Evolutionary conservation across 2,329 filamentous ascomycete genomes (phyloP).

Genomic region (Colletotrichum incanum): DNA sequence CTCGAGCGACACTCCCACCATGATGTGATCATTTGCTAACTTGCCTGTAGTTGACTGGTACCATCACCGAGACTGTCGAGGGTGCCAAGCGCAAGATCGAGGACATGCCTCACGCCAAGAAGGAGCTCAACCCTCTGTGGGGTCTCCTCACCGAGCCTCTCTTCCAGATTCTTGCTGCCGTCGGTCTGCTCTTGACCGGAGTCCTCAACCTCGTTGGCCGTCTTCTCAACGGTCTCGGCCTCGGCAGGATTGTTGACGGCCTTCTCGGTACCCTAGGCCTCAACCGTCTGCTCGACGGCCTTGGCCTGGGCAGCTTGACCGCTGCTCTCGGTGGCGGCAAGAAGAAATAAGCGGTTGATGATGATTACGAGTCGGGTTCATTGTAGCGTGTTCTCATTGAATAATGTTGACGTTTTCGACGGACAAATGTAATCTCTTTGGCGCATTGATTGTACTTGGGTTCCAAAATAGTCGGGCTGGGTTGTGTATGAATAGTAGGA

Average conservation of each 20-base stretch:
- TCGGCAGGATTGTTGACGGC: conserved; percentile 85
- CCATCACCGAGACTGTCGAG: conserved; percentile 87
- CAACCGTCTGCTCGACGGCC: conserved; percentile 80
- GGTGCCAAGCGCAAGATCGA: conserved; percentile 90
- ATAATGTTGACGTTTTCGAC: neutral
- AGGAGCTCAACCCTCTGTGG: conserved; percentile 94
- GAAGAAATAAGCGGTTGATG: conserved; percentile 47
- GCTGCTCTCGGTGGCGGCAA: conserved; percentile 58
- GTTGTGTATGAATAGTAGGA: conserved; percentile 35
- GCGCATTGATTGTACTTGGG: conserved; percentile 6
- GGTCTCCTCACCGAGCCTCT: conserved; percentile 85
- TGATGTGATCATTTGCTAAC: neutral
- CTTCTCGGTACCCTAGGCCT: conserved; percentile 84
- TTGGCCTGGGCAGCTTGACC: conserved; percentile 74
- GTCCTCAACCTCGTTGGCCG: conserved; percentile 89
- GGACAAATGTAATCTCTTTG: neutral
- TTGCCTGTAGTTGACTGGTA: conserved; percentile 76
- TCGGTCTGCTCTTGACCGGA: conserved; percentile 85
- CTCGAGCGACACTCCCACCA: neutral
- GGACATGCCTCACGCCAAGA: conserved; percentile 95
- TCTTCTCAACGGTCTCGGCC: conserved; percentile 84
- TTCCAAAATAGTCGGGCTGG: conserved; percentile 23
- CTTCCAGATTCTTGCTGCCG: conserved; percentile 92
- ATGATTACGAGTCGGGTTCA: neutral
- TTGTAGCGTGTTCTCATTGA: conserved; percentile 1